Percentiles rank a stretch among this genome's conserved stretches.
phyloP scores from a whole-genome alignment of 768 basidiomycete genomes.

The Psilocybe cyanescens region DNA sequence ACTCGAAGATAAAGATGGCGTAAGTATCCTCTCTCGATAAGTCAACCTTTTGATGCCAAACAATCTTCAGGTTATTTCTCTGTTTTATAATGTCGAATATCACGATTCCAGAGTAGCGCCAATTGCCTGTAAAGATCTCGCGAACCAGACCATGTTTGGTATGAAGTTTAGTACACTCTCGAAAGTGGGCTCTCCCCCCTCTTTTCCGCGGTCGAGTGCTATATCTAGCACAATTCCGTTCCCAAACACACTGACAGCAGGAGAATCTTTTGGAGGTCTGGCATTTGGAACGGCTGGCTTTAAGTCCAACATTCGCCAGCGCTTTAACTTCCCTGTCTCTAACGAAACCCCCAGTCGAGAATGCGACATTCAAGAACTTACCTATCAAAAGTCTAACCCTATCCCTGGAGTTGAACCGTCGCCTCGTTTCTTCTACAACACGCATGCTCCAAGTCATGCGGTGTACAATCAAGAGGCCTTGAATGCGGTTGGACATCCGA shows the following conservation, averaged over 20 bases:
- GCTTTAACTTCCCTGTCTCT: slow-evolving; percentile 29
- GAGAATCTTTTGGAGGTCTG: slow-evolving; percentile 21
- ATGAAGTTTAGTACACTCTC: slow-evolving; percentile 51
- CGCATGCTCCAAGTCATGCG: slow-evolving; percentile 9
- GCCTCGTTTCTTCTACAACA: slow-evolving; percentile 40
- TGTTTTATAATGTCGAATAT: slow-evolving; percentile 63
- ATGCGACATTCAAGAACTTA: not conserved
- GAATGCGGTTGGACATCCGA: not conserved
- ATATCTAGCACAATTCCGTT: slow-evolving; percentile 3
- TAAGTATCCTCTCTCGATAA: slow-evolving; percentile 15
- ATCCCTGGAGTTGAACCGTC: slow-evolving; percentile 23
- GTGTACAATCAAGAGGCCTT: not conserved
- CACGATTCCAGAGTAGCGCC: slow-evolving; percentile 66
- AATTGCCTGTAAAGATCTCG: slow-evolving; percentile 51
- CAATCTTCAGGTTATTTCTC: not conserved
- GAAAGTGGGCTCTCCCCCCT: slow-evolving; percentile 16
- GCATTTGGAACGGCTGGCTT: slow-evolving; percentile 34
- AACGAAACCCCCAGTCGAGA: slow-evolving; percentile 23
- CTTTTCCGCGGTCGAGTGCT: not conserved
- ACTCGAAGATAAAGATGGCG: slow-evolving; percentile 25
- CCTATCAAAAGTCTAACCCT: not conserved
- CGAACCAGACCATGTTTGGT: slow-evolving; percentile 53
- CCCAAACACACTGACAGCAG: slow-evolving; percentile 15
- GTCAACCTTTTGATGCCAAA: not conserved
- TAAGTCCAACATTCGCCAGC: slow-evolving; percentile 38